Percentiles rank a stretch among this genome's conserved stretches.
These are phyloP conservation scores for Leonotis leonurus DNA, from an alignment of 257 asterid genomes.

Conservation along the genomic window DNA sequence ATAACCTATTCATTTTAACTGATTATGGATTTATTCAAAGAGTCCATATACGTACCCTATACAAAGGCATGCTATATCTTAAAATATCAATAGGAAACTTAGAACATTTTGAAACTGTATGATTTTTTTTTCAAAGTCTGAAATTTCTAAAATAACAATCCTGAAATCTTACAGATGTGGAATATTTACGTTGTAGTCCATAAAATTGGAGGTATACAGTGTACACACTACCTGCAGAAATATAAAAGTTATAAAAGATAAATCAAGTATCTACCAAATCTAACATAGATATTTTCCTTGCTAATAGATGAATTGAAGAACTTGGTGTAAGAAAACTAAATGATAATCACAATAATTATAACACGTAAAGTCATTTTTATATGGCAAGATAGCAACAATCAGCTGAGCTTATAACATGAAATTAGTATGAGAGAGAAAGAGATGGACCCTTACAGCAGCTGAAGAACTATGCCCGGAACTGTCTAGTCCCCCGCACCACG, in stretches of 20 bases:
- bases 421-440: not conserved
- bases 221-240: conserved; percentile 22
- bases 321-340: not conserved
- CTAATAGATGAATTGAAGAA: not conserved
- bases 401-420: not conserved
- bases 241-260: not conserved
- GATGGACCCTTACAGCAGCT: conserved; percentile 75
- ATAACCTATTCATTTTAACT: not conserved
- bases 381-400: not conserved
- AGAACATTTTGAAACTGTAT: not conserved
- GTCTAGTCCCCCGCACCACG: conserved; percentile 85
- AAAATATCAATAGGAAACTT: no score
- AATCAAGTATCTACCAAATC: not conserved
- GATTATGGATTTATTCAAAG: not conserved
- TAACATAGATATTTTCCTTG: not conserved
- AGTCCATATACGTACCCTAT: not conserved
- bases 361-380: not conserved
- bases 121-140: not conserved
- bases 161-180: not conserved
- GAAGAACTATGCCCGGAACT: conserved; percentile 99
- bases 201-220: no score
- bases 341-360: not conserved
- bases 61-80: not conserved
- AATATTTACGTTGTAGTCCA: conserved; percentile 81
- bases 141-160: not conserved